These are phyloP conservation scores for Ogataea nakhonphanomensis DNA, from an alignment of 805 yeast species.

Conservation along the genomic window DNA sequence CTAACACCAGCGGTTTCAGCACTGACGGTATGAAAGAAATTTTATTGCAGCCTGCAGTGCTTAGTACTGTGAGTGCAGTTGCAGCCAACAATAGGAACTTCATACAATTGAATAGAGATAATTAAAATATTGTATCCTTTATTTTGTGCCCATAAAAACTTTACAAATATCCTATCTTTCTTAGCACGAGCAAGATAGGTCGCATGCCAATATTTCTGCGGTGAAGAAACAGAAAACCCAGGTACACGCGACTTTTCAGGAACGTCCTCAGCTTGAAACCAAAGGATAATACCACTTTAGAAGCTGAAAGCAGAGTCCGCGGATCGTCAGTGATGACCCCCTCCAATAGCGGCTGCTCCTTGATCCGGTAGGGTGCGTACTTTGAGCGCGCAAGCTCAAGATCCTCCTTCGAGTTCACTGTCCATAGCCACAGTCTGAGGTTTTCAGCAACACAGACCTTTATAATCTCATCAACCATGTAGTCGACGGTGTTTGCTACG, in stretches of 20 bases:
- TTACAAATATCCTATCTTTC: conserved; percentile 6
- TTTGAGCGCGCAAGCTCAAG: conserved; percentile 16
- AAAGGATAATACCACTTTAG: not conserved
- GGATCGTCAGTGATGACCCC: conserved; percentile 24
- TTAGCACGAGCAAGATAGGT: not conserved
- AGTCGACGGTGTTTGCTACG: conserved; percentile 21
- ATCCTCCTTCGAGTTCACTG: conserved; percentile 30
- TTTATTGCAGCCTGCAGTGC: conserved; percentile 5
- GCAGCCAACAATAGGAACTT: not conserved
- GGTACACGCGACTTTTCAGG: conserved; percentile 16
- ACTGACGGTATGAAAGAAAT: conserved; percentile 10
- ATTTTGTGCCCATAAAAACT: not conserved
- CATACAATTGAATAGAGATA: conserved; percentile 1
- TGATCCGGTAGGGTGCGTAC: conserved; percentile 21
- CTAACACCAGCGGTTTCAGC: conserved; percentile 10
- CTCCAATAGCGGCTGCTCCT: conserved; percentile 16
- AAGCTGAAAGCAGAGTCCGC: conserved; percentile 1
- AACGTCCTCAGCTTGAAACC: conserved; percentile 13
- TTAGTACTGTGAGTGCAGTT: not conserved
- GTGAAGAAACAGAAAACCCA: conserved; percentile 17
- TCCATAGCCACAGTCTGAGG: conserved; percentile 36
- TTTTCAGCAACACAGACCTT: conserved; percentile 18
- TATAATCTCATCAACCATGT: conserved; percentile 17
- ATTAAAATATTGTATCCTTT: not conserved
- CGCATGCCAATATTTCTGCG: conserved; percentile 17